Base-by-base conservation (phyloP, 2,329 filamentous ascomycete species). In the Canariomyces notabilis region DNA sequence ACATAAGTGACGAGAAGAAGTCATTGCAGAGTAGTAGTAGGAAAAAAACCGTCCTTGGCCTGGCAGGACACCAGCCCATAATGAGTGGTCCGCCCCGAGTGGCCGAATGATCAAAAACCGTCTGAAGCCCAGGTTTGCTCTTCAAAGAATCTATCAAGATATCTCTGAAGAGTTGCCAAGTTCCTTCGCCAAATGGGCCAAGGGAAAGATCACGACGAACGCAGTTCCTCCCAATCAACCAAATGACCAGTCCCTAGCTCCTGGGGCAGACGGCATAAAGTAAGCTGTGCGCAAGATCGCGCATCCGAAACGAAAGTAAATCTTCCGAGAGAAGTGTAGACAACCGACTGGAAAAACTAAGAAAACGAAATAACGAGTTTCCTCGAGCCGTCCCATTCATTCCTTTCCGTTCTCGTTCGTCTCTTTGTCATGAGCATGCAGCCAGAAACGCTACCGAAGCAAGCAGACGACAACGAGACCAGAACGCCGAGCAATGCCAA, bases 401-500 rank as follows among this genome's bases (percentile, higher is more conserved):
- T 39, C 46, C 19, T 46, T 39, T 41, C 49, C 23, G 38, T 41
- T 40, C 45, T 46, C 42, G 37, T 47, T 18, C 37, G 40, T 43
- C 35, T 23, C 40, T 43, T 46, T 33, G 45, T 44, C 37, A 42
- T 42, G 46, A 48, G 37, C 32, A 51, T 51, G 45, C 44, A 33
- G 18, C 36, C 42, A 44, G 46, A 42, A 45, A 45, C 20, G 37
- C 22, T 33, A 47, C 33, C 16, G 44, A 44, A 44, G 32, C 23
- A 41, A 45, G 46, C 31, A 46, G 37, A 38, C 36, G 47, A 46
- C 29, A 51, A 43, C 46, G 44, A 40, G 43, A 53, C 48, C 48
- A 26, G 43, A 47, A 55, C 52, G 48, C 52, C 52, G 29, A 53
- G 50, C 50, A 50, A 55, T 52, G 50, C 50, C 50, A 36, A 43